These are phyloP conservation scores for Globisporangium spiculum DNA, from an alignment of 352 stramenopile genomes.

Conservation along the genomic window DNA sequence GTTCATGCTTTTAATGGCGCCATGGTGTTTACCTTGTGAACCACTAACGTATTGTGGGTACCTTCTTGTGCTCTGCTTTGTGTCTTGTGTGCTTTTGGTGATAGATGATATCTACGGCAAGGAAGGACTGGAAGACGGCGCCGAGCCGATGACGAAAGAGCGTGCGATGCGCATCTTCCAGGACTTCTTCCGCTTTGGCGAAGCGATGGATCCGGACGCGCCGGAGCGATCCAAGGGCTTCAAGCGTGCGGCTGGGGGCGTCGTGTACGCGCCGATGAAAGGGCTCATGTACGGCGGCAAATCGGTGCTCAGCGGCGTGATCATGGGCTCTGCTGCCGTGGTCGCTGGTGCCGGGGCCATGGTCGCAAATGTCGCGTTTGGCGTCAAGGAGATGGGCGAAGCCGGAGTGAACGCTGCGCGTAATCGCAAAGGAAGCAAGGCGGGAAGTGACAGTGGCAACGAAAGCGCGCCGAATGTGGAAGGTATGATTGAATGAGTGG, in stretches of 20 bases:
- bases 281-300: slow-evolving; percentile 82
- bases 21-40: background rate
- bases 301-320: slow-evolving; percentile 76
- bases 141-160: slow-evolving; percentile 82
- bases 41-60: background rate
- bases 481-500: background rate
- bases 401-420: slow-evolving; percentile 72
- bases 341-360: slow-evolving; percentile 74
- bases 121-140: slow-evolving; percentile 84
- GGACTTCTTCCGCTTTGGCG: slow-evolving; percentile 83
- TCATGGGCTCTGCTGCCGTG: slow-evolving; percentile 80
- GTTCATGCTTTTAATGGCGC: background rate
- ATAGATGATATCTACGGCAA: slow-evolving; percentile 93
- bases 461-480: slow-evolving; percentile 18
- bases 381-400: slow-evolving; percentile 87
- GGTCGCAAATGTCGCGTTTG: slow-evolving; percentile 78
- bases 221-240: slow-evolving; percentile 74
- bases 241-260: slow-evolving; percentile 70
- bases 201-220: slow-evolving; percentile 81
- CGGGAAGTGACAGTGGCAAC: slow-evolving; percentile 32
- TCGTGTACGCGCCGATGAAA: slow-evolving; percentile 82
- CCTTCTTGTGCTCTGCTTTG: background rate
- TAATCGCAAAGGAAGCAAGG: slow-evolving; percentile 57
- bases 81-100: background rate
- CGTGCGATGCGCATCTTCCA: slow-evolving; percentile 84